Base-by-base conservation (phyloP, 306 rosid species). In the Adenanthera pavonina region DNA sequence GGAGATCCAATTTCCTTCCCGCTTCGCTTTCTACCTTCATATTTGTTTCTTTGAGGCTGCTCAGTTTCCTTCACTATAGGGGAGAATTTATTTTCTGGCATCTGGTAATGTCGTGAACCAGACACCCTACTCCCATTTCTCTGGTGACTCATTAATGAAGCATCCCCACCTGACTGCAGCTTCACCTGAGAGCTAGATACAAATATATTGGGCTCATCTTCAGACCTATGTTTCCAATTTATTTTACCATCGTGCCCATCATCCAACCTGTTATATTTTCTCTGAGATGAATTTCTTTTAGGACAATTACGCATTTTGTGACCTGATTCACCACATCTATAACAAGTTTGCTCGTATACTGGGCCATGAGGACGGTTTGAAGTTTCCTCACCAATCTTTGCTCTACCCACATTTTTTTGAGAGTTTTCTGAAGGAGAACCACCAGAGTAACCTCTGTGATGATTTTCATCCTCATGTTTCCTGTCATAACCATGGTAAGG, bases 251-350 rank as follows among this genome's bases (percentile, higher is more conserved):
- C 67, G 20, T 67, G 78, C 79, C 71, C 47, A 35, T 38, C 67
- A 74, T 79, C 85, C 64, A 71, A 78, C 75, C 84, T 78, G 30
- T 25, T 51, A 51, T 82, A 79, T 66, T 80, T 83, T 75, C 85
- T 61, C 62, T 34, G 71, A 1, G 78, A 78, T 34, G 86, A 71
- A 51, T 33, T 60, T 59, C 69, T 79, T 80, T 78, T 85, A 5
- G 90, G 90, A 78, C 94, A 91, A 69, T 84, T 75, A 38, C 84
- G 91, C 84, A 68, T 87, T 82, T 78, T 89, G 80, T 91, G 94
- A 78, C 91, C 89, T 36, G 78, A 14, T 52, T 70, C 90, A 46
- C 94, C 94, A 84, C 94, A 89, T 72, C 75, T 76, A 70, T 66
- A 89, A 80, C 91, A 91, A 49, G 80, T 61, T 47, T 33, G 84